Conservation (phyloP, 495 filamentous ascomycete species). For the Neurospora pannonica region DNA sequence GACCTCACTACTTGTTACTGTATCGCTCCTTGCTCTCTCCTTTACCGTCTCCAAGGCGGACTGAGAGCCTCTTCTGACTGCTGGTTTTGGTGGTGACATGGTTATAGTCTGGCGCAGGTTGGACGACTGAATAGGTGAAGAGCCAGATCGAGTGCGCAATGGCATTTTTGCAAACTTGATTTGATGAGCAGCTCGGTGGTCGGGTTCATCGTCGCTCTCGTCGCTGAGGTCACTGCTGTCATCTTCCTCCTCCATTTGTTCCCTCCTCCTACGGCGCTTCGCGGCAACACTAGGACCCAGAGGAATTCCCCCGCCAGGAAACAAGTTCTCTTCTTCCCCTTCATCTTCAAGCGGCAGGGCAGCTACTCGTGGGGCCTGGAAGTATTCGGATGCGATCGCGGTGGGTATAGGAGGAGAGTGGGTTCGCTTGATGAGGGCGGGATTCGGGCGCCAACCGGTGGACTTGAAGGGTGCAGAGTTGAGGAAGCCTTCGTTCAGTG, state of each 20-base stretch:
- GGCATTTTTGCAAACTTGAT: constrained; percentile 96
- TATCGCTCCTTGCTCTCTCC: constrained; percentile 69
- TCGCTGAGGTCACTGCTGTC: constrained; percentile 96
- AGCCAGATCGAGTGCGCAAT: constrained; percentile 73
- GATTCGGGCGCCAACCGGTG: constrained; percentile 79
- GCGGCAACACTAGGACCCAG: constrained; percentile 54
- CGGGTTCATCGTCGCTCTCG: constrained; percentile 85
- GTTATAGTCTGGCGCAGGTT: constrained; percentile 37
- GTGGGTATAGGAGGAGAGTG: constrained; percentile 96
- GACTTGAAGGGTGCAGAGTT: constrained; percentile 93
- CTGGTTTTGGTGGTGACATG: constrained; percentile 22
- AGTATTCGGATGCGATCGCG: constrained; percentile 83
- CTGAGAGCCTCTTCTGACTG: constrained; percentile 58
- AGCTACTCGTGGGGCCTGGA: constrained; percentile 54
- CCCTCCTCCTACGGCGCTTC: constrained; percentile 50
- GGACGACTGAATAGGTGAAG: constrained; percentile 67
- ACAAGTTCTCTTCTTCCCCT: constrained; percentile 70
- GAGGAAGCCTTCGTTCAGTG: constrained; percentile 78
- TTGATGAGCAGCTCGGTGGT: constrained; percentile 58
- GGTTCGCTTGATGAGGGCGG: constrained; percentile 72
- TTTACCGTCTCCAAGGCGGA: constrained; percentile 66
- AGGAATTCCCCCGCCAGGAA: constrained; percentile 65
- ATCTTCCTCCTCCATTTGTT: constrained; percentile 88
- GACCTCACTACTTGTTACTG: constrained; percentile 83
- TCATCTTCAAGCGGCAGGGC: constrained; percentile 60